phyloP scores from a whole-genome alignment of 768 basidiomycete genomes.

The Leccinum barrowsii region DNA sequence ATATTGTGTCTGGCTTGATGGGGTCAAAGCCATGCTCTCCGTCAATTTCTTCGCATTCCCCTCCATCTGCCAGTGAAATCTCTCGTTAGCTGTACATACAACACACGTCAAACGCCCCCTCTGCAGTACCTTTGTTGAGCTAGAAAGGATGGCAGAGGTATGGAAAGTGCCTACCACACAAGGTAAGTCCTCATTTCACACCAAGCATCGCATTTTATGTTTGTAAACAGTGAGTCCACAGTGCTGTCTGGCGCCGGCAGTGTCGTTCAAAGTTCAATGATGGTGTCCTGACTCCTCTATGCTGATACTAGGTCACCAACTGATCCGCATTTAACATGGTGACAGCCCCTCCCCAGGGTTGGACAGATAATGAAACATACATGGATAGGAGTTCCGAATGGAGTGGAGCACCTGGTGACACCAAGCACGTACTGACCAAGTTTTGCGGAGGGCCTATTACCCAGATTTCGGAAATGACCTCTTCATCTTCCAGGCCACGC shows the following conservation, averaged over 20 bases:
- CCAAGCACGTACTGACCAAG: not conserved
- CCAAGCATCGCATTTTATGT: too few relatives aligned
- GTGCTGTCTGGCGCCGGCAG: too few relatives aligned
- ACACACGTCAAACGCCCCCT: too few relatives aligned
- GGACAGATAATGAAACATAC: not conserved
- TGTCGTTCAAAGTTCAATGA: too few relatives aligned
- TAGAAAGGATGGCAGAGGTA: too few relatives aligned
- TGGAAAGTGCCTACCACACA: too few relatives aligned
- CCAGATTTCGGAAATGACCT: not conserved
- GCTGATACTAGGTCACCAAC: not conserved
- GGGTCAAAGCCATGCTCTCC: slow-evolving; percentile 25
- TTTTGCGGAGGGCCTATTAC: not conserved
- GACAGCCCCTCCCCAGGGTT: too few relatives aligned
- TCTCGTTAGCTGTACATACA: too few relatives aligned
- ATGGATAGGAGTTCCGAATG: not conserved
- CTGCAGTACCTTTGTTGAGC: too few relatives aligned
- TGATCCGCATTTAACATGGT: not conserved
- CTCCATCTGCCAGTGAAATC: too few relatives aligned
- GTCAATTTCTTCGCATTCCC: slow-evolving; percentile 24
- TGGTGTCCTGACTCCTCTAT: not conserved
- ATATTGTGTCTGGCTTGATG: slow-evolving; percentile 51
- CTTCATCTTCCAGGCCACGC: not conserved
- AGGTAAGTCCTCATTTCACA: too few relatives aligned
- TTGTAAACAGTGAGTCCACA: too few relatives aligned
- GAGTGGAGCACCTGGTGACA: not conserved